A percentile compares a stretch with the other conserved stretches of the same genome.
These are phyloP conservation scores for Xylaria multiplex DNA, from an alignment of 2,329 filamentous ascomycete species.

Conservation along the genomic window DNA sequence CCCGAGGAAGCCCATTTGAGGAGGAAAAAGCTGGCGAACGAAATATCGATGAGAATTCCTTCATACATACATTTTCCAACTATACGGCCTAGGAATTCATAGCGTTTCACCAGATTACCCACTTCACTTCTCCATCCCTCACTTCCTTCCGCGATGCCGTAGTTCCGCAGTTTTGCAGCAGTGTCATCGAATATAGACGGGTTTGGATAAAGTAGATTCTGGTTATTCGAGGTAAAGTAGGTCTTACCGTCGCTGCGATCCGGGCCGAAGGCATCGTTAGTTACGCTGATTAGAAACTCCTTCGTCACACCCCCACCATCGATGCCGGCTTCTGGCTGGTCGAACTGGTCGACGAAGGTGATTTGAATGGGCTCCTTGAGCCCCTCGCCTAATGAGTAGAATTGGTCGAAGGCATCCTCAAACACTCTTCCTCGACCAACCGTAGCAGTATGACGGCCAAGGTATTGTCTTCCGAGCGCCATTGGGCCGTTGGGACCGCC, in stretches of 20 bases:
- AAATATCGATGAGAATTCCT: slow-evolving; percentile 91
- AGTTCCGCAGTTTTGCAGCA: slow-evolving; percentile 65
- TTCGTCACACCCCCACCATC: slow-evolving; percentile 98
- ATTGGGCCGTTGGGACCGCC: slow-evolving; percentile 41
- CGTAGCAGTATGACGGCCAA: slow-evolving; percentile 75
- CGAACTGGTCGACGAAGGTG: slow-evolving; percentile 93
- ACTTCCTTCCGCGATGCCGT: slow-evolving; percentile 63
- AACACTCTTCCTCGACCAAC: slow-evolving; percentile 85
- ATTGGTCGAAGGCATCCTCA: slow-evolving; percentile 84
- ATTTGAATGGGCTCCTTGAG: slow-evolving; percentile 97
- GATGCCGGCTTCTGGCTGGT: slow-evolving; percentile 87
- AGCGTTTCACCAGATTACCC: slow-evolving; percentile 73
- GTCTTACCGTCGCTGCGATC: slow-evolving; percentile 58
- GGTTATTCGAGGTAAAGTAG: slow-evolving; percentile 84
- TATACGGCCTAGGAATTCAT: slow-evolving; percentile 91
- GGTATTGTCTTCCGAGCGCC: slow-evolving; percentile 50
- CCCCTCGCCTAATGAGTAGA: slow-evolving; percentile 81
- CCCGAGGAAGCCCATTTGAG: slow-evolving; percentile 91
- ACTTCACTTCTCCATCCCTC: slow-evolving; percentile 67
- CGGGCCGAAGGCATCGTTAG: slow-evolving; percentile 78
- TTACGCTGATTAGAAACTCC: slow-evolving; percentile 91
- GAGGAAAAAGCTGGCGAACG: slow-evolving; percentile 94
- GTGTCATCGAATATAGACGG: slow-evolving; percentile 78
- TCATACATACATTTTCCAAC: slow-evolving; percentile 98
- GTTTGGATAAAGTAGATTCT: slow-evolving; percentile 89